phyloP scores from a whole-genome alignment of 2,329 filamentous ascomycete genomes.

The Botrytis squamosa region DNA sequence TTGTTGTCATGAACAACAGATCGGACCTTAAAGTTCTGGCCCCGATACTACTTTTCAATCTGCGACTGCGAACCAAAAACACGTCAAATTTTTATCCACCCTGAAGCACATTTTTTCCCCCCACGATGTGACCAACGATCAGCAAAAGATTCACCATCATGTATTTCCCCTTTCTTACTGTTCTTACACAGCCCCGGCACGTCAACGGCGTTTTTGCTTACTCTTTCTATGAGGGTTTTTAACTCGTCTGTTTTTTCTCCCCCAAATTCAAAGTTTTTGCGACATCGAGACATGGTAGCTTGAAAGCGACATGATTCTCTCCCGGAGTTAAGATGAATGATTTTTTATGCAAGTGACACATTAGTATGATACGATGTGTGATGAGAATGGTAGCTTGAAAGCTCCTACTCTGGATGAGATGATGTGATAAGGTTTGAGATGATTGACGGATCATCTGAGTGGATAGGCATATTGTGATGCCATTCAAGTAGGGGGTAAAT shows the following conservation, averaged over 20 bases:
- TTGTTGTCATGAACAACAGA: conserved; percentile 21
- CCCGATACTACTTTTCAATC: conserved; percentile 22
- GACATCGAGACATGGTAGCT: conserved; percentile 38
- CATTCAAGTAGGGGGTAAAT: not conserved
- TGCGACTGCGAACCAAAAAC: conserved; percentile 25
- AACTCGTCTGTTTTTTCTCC: not conserved
- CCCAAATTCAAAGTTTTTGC: conserved; percentile 23
- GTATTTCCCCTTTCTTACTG: conserved; percentile 38
- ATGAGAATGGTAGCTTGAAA: conserved; percentile 39
- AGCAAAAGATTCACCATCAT: conserved; percentile 43
- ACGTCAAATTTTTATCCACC: conserved; percentile 21
- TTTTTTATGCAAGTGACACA: conserved; percentile 10
- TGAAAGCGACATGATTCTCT: conserved; percentile 39
- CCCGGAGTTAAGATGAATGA: conserved; percentile 14
- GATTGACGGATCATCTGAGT: not conserved
- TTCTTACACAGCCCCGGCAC: conserved; percentile 34
- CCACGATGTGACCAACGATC: conserved; percentile 39
- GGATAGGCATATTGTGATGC: not conserved
- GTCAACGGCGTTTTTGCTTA: conserved; percentile 36
- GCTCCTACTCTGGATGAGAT: conserved; percentile 33
- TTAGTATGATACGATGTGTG: conserved; percentile 23
- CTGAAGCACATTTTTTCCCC: conserved; percentile 25
- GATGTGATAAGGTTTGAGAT: conserved; percentile 7
- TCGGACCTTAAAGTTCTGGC: conserved; percentile 18
- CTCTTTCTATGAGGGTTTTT: not conserved